Percentiles rank a stretch among this genome's conserved stretches.
These are phyloP conservation scores for Viola pubescens DNA, from an alignment of 441 rosid species.

Conservation along the genomic window DNA sequence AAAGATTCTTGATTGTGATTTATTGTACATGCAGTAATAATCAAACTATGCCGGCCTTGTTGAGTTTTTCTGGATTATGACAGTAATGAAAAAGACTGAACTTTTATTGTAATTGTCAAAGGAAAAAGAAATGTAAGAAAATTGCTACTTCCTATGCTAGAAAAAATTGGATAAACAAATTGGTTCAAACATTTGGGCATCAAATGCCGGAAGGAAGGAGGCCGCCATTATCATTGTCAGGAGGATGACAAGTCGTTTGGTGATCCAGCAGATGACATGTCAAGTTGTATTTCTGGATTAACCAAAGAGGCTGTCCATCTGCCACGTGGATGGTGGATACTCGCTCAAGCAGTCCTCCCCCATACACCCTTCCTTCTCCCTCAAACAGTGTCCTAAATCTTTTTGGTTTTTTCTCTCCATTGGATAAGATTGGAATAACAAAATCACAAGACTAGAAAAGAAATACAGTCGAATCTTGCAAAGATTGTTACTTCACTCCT, in stretches of 20 bases:
- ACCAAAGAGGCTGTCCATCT: background rate
- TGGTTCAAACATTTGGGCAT: too few relatives aligned
- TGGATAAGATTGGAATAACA: conserved; percentile 33
- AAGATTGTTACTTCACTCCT: background rate
- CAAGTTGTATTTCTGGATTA: background rate
- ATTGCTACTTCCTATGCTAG: too few relatives aligned
- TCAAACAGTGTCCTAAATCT: background rate
- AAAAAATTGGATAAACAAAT: too few relatives aligned
- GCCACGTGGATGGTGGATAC: conserved; percentile 43
- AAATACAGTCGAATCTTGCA: background rate
- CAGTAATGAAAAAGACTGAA: too few relatives aligned
- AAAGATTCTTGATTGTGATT: too few relatives aligned
- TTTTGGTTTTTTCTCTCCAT: background rate
- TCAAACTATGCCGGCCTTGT: too few relatives aligned
- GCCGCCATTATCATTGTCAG: too few relatives aligned
- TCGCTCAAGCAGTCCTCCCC: background rate
- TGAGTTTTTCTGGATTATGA: too few relatives aligned
- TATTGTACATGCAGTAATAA: too few relatives aligned
- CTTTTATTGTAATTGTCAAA: too few relatives aligned
- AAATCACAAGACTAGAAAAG: background rate
- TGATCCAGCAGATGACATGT: background rate
- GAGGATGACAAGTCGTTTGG: background rate
- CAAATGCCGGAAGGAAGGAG: too few relatives aligned
- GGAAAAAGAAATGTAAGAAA: too few relatives aligned
- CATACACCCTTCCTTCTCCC: background rate